Evolutionary conservation across 225 moss, liverwort and hornwort species (phyloP).

Genomic region (Pleurozium schreberi): DNA sequence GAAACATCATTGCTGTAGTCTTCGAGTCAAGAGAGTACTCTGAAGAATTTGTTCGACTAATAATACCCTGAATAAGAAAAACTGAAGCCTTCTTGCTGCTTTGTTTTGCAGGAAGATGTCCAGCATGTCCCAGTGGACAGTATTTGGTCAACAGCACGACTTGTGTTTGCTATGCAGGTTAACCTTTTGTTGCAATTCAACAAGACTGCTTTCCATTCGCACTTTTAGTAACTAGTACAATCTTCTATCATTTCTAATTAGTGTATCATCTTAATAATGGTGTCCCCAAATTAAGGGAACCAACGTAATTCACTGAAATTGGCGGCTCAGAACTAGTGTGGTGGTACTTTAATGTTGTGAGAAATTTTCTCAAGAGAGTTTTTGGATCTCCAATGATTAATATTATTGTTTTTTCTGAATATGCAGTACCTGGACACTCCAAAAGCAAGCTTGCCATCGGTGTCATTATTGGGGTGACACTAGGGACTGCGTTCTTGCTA

Average conservation of each 20-base stretch:
- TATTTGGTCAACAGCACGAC: neutral
- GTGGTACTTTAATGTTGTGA: neutral
- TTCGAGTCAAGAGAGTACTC: neutral
- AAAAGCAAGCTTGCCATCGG: neutral
- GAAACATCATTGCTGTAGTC: neutral
- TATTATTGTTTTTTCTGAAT: neutral
- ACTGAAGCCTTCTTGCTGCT: neutral
- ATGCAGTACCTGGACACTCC: neutral
- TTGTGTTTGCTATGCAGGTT: conserved; percentile 30
- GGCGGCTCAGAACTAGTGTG: neutral
- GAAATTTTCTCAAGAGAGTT: neutral
- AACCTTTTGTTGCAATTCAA: neutral
- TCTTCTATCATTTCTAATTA: no score
- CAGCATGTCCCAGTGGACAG: conserved; percentile 22
- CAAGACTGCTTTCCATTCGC: neutral
- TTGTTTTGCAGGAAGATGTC: conserved; percentile 11
- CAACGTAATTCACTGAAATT: neutral
- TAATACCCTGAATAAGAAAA: neutral
- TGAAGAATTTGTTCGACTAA: neutral
- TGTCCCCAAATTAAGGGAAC: neutral
- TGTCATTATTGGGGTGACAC: neutral
- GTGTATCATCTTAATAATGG: neutral
- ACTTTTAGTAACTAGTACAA: neutral
- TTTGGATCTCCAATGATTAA: neutral
- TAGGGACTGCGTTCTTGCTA: neutral